phyloP scores from a whole-genome alignment of 305 asterid species.

The Rubia peregrina region DNA sequence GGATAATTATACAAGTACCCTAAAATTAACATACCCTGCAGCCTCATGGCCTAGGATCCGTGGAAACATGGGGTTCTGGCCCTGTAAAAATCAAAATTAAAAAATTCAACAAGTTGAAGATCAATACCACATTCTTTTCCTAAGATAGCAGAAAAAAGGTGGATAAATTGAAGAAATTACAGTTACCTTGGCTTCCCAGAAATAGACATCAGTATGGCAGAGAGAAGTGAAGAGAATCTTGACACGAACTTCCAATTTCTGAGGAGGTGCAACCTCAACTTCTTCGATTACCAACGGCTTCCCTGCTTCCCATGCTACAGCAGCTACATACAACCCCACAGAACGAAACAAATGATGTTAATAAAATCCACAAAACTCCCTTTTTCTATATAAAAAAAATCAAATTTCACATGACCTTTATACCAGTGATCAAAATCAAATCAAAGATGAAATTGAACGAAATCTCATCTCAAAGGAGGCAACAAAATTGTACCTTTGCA shows the following conservation, averaged over 20 bases:
- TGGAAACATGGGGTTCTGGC: constrained; percentile 55
- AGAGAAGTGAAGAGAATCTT: constrained; percentile 32
- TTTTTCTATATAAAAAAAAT: too few relatives aligned
- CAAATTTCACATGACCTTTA: background rate
- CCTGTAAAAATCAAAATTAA: constrained; percentile 24
- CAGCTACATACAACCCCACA: constrained; percentile 20
- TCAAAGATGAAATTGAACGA: background rate
- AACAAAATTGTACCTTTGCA: constrained; percentile 22
- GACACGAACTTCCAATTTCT: constrained; percentile 31
- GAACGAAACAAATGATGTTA: background rate
- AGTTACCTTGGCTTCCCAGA: constrained; percentile 35
- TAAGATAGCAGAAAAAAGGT: background rate
- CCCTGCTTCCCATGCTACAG: constrained; percentile 38
- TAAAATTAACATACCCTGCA: constrained; percentile 36
- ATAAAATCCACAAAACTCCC: background rate
- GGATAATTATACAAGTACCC: background rate
- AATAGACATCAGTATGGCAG: constrained; percentile 35
- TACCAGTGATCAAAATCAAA: background rate
- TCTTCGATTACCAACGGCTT: constrained; percentile 31
- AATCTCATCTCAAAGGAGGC: background rate
- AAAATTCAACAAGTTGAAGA: background rate
- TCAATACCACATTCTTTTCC: background rate
- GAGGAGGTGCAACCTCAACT: constrained; percentile 36
- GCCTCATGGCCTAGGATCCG: constrained; percentile 66
- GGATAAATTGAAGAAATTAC: background rate